A percentile compares a stretch with the other conserved stretches of the same genome.
These are phyloP conservation scores for Pestalotiopsis fici DNA, from an alignment of 2,329 filamentous ascomycete genomes.

Conservation along the genomic window DNA sequence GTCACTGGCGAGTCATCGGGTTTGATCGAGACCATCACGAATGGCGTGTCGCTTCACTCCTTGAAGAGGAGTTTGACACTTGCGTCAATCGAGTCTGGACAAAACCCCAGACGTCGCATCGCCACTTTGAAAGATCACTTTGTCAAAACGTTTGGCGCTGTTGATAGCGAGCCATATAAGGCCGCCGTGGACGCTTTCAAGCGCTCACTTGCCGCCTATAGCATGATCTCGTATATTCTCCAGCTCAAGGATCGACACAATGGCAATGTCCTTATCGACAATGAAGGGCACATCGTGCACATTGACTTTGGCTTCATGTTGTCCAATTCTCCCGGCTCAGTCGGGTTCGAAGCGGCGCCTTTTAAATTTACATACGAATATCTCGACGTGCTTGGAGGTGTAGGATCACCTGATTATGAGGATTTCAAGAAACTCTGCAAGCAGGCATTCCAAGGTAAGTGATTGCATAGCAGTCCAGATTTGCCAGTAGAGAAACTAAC, in stretches of 20 bases:
- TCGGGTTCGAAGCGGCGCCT: slow-evolving; percentile 83
- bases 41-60: slow-evolving; percentile 84
- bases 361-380: slow-evolving; percentile 89
- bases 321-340: slow-evolving; percentile 80
- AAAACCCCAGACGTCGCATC: slow-evolving; percentile 74
- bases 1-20: slow-evolving; percentile 85
- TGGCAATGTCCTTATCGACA: slow-evolving; percentile 83
- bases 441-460: slow-evolving; percentile 75
- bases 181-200: slow-evolving; percentile 79
- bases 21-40: slow-evolving; percentile 85
- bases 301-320: slow-evolving; percentile 92
- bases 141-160: slow-evolving; percentile 73
- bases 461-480: background rate
- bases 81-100: slow-evolving; percentile 70
- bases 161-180: slow-evolving; percentile 68
- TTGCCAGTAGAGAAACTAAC: slow-evolving; percentile 14
- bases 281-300: slow-evolving; percentile 83
- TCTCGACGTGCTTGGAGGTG: slow-evolving; percentile 77
- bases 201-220: slow-evolving; percentile 81
- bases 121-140: slow-evolving; percentile 83
- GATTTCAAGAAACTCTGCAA: slow-evolving; percentile 81
- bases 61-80: slow-evolving; percentile 81
- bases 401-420: slow-evolving; percentile 69
- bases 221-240: slow-evolving; percentile 80
- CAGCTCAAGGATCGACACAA: slow-evolving; percentile 88